Evolutionary conservation across 2,329 filamentous ascomycete genomes (phyloP), one percentile per base, ranked within the genome.

Genomic region (Neopestalotiopsis clavispora): DNA sequence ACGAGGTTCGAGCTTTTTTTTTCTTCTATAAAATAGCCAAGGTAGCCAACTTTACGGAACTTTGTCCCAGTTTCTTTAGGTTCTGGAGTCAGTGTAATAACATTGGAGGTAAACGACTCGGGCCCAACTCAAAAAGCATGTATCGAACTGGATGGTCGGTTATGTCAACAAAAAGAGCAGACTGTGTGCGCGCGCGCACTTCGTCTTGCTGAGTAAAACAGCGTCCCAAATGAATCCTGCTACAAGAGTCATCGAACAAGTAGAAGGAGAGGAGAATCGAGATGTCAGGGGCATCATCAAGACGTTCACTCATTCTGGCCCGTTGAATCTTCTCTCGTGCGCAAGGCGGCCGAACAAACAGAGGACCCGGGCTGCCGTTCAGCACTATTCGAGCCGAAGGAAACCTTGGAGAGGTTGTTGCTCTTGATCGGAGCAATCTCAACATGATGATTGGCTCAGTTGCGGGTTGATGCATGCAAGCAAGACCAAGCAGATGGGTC

Each of bases 81-180:
- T 59, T 59, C 57, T 34, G 14, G 20, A 52, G 14, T 52, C 45
- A 52, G 45, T 52, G 9, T n/a, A 52, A 23, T n/a, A 52, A 20
- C 14, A 52, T 52, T 52, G 63, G 63, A 45, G 23, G 45, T 57
- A 34, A 20, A n/a, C 28, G 42, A 66, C 63, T 45, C 63, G 63
- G 63, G 34, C 20, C 38, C 30, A 62, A 62, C 63, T 49, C 63
- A 66, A 66, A 32, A 38, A 38, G 10, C 6, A 52, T 23, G 20
- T 52, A 17, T 52, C 14, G 45, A 52, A 17, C 45, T 52, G 45
- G n/a, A 52, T 20, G 45, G 2, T 52, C 45, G 45, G 14, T 52
- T 20, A 23, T n/a, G 17, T 52, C 45, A 20, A 52, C 17, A 52
- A 23, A 6, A 17, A 7, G n/a, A 17, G 45, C 34, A 23, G 45